phyloP scores from a whole-genome alignment of 768 basidiomycete species.

The Hortiboletus flavorubellus region DNA sequence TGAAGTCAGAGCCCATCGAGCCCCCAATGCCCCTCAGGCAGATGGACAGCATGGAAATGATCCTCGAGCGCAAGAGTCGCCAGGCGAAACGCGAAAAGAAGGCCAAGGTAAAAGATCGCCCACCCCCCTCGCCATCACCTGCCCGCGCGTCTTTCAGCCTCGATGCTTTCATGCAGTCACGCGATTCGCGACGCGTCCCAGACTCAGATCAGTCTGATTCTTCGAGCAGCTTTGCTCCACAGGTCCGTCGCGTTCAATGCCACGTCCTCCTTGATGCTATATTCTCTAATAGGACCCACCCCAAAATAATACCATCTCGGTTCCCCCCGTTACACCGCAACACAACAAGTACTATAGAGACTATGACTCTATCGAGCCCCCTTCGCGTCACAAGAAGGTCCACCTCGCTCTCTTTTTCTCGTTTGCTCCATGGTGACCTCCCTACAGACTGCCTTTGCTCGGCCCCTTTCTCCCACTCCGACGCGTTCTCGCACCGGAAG shows the following conservation, averaged over 20 bases:
- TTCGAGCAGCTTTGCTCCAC: slow-evolving; percentile 25
- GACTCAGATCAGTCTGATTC: slow-evolving; percentile 32
- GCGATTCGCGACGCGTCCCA: slow-evolving; percentile 47
- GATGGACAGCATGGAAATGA: slow-evolving; percentile 73
- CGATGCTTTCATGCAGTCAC: slow-evolving; percentile 51
- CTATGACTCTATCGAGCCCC: slow-evolving; percentile 31
- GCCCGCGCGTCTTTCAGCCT: slow-evolving; percentile 43
- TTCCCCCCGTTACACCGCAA: slow-evolving; percentile 54
- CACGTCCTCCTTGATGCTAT: slow-evolving; percentile 19
- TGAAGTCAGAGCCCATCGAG: slow-evolving; percentile 62
- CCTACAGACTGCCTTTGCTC: slow-evolving; percentile 27
- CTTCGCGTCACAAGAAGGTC: slow-evolving; percentile 32
- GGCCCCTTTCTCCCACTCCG: slow-evolving; percentile 46
- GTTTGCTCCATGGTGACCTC: background rate
- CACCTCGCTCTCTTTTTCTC: background rate
- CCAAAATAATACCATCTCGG: slow-evolving; percentile 28
- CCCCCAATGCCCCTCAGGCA: slow-evolving; percentile 47
- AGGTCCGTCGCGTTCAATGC: slow-evolving; percentile 38
- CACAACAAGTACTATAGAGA: slow-evolving; percentile 59
- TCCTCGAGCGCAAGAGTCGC: slow-evolving; percentile 67
- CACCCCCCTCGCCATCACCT: slow-evolving; percentile 51
- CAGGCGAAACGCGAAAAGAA: slow-evolving; percentile 51
- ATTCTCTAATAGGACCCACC: slow-evolving; percentile 20
- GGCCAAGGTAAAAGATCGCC: slow-evolving; percentile 47
- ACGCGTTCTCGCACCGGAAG: slow-evolving; percentile 31